Evolutionary conservation across 805 yeast genomes (phyloP).

Genomic region (Monosporozyma aerobia): DNA sequence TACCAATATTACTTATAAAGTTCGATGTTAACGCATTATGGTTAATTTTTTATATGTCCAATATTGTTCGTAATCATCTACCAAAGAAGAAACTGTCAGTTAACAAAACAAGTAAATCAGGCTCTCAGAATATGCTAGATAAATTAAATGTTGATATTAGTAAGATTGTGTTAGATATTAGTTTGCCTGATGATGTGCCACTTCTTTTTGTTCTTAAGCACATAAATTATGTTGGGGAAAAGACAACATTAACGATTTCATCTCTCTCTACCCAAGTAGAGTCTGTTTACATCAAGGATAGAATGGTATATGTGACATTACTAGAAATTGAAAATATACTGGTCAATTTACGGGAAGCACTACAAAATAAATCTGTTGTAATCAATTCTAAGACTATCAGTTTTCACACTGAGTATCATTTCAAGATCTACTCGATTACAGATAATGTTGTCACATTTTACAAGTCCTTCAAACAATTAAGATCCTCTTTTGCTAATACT

Average conservation of each 20-base stretch:
- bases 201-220: conserved; percentile 13
- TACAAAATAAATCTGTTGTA: conserved; percentile 1
- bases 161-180: conserved; percentile 18
- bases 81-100: conserved; percentile 1
- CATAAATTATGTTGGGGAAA: conserved; percentile 4
- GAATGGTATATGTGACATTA: conserved; percentile 16
- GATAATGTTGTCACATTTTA: conserved; percentile 42
- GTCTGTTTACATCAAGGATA: conserved; percentile 23
- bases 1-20: conserved; percentile 19
- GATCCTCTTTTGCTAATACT: conserved; percentile 34
- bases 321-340: conserved; percentile 11
- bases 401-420: conserved; percentile 29
- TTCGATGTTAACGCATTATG: conserved; percentile 27
- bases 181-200: conserved; percentile 21
- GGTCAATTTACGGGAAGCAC: conserved; percentile 6
- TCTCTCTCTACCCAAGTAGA: conserved; percentile 14
- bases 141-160: conserved; percentile 8
- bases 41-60: conserved; percentile 16
- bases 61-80: conserved; percentile 9
- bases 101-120: neutral
- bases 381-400: conserved; percentile 15
- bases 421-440: conserved; percentile 38
- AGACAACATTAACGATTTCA: conserved; percentile 4
- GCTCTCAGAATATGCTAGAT: neutral
- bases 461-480: conserved; percentile 40